These are phyloP conservation scores for Ustilago curta DNA, from an alignment of 1,284 basidiomycete genomes.

Conservation along the genomic window DNA sequence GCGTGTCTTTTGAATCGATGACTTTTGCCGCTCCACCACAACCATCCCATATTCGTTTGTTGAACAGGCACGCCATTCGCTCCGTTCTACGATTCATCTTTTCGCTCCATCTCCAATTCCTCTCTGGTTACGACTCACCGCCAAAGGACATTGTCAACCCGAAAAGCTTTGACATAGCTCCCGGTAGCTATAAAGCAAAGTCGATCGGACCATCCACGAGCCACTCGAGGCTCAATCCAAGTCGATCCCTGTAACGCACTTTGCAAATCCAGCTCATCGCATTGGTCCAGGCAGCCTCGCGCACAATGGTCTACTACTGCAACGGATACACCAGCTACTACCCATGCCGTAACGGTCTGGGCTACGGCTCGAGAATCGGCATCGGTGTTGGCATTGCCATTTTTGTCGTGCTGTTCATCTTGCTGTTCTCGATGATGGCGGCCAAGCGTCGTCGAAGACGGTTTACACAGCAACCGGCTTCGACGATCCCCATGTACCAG, in stretches of 20 bases:
- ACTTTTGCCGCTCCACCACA: neutral
- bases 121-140: no score
- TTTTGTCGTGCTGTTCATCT: constrained; percentile 19
- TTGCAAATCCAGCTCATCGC: no score
- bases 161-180: no score
- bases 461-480: constrained; percentile 15
- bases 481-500: constrained; percentile 37
- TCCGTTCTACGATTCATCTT: no score
- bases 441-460: constrained; percentile 27
- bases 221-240: no score
- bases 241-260: no score
- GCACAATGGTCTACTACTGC: constrained; percentile 31
- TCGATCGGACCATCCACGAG: no score
- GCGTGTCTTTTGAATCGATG: no score
- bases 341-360: constrained; percentile 13
- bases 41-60: neutral
- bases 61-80: no score
- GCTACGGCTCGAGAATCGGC: constrained; percentile 33
- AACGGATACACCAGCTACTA: constrained; percentile 23
- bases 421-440: constrained; percentile 13
- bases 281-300: neutral
- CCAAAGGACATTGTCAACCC: no score
- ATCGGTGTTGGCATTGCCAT: constrained; percentile 42
- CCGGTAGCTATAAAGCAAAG: no score
- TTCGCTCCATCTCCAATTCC: no score